These are phyloP conservation scores for Stachybotrys chartarum DNA, from an alignment of 2,329 filamentous ascomycete genomes.

Conservation along the genomic window DNA sequence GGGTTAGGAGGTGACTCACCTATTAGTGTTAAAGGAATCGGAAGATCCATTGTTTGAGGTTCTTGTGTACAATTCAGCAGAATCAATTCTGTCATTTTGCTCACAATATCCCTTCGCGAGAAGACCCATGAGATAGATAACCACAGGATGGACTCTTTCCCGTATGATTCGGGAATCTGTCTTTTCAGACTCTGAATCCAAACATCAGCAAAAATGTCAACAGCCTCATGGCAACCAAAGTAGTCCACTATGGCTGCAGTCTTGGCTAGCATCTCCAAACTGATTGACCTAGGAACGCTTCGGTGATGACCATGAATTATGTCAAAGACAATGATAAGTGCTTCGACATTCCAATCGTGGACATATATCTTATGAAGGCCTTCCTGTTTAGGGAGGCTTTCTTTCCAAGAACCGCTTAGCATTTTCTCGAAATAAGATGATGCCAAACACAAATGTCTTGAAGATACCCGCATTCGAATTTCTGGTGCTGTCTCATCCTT, in stretches of 20 bases:
- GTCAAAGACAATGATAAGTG: neutral
- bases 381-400: neutral
- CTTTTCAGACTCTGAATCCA: neutral
- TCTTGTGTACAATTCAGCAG: neutral
- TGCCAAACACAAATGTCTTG: neutral
- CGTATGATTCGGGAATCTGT: neutral
- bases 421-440: neutral
- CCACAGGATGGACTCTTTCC: neutral
- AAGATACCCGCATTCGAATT: neutral
- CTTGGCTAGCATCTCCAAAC: constrained; percentile 1
- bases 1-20: neutral
- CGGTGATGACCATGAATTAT: neutral
- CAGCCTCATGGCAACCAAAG: constrained; percentile 5
- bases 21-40: neutral
- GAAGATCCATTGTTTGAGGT: neutral
- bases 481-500: neutral
- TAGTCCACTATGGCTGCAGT: constrained; percentile 3
- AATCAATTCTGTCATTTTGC: neutral
- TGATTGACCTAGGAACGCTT: neutral
- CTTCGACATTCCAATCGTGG: neutral
- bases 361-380: neutral
- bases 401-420: neutral
- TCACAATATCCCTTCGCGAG: neutral
- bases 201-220: constrained; percentile 11
- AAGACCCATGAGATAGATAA: neutral